Evolutionary conservation across 257 asterid species (phyloP), one percentile per base, ranked within the genome.

Genomic region (Misopates orontium): DNA sequence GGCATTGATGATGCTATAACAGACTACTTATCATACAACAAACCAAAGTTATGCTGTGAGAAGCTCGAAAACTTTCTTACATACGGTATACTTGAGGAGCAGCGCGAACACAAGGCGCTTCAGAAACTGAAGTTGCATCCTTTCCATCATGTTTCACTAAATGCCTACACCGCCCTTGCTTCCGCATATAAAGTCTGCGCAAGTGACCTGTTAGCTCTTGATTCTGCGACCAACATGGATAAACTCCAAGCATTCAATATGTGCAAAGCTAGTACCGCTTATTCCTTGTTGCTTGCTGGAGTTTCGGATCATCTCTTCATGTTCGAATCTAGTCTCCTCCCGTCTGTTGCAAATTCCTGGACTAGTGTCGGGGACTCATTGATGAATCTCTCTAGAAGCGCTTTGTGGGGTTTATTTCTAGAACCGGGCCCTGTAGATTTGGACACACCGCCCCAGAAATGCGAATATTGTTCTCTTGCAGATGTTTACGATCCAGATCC

Each of bases 281-380:
- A 86, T 72, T 79, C 91, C n/a, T 70, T 91, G 66, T 72, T 91
- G 68, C 83, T 77, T 44, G 88, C 95, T 10, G 85, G 79, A 48
- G 78, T 71, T 16, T 63, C 78, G 0, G 76, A 86, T 51, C 87
- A 84, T 79, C 80, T 91, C 48, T 83, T 75, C 70, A 67, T 45
- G 11, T 75, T 45, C 12, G 96, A 91, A 70, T 36, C 84, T 67
- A 70, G 84, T 66, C 79, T 88, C 12, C 64, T 85, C 51, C 67
- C 79, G 1, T 45, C 80, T 39, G 78, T 51, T 17, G 83, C 86
- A 41, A 74, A 71, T 69, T 79, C 58, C 80, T 86, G 90, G 87
- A 72, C 21, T 24, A 71, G 60, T 64, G 90, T 94, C 0, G 98
- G 98, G 18, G 90, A 85, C 25, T 82, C 84, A 1, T 42, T 91